Conservation (phyloP, 179 eudicot species). For the Corrigiola litoralis region DNA sequence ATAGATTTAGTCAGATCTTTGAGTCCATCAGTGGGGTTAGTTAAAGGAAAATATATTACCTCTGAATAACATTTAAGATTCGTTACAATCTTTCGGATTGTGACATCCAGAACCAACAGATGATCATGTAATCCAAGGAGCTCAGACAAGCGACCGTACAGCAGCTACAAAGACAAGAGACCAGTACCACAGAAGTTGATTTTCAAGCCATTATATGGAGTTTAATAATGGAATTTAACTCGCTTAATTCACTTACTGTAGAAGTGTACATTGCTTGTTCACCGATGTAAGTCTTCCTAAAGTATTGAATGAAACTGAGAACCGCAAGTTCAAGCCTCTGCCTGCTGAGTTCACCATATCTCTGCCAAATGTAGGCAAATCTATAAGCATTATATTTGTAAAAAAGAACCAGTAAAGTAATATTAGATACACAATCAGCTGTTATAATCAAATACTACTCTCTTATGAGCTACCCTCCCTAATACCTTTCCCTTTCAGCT, state of each 20-base stretch:
- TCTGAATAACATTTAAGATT: slow-evolving; percentile 79
- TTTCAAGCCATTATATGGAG: background rate
- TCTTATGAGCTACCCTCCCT: no score
- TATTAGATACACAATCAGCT: no score
- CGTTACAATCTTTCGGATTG: slow-evolving; percentile 75
- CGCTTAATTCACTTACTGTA: slow-evolving; percentile 46
- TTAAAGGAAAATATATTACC: slow-evolving; percentile 34
- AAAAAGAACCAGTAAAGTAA: no score
- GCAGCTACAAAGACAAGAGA: slow-evolving; percentile 56
- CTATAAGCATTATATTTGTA: slow-evolving; percentile 1
- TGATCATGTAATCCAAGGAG: slow-evolving; percentile 92
- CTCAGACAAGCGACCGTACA: slow-evolving; percentile 82
- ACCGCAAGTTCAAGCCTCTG: slow-evolving; percentile 94
- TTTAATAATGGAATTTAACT: background rate
- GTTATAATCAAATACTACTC: no score
- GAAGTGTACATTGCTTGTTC: slow-evolving; percentile 72
- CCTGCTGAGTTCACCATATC: slow-evolving; percentile 79
- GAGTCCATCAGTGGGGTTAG: background rate
- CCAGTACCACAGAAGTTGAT: background rate
- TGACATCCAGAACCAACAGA: slow-evolving; percentile 64
- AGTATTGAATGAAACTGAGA: slow-evolving; percentile 66
- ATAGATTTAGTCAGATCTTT: background rate
- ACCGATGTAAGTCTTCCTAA: slow-evolving; percentile 75
- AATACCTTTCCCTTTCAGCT: no score
- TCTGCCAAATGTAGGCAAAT: slow-evolving; percentile 39